A percentile compares a stretch with the other conserved stretches of the same genome.
These are phyloP conservation scores for Fusarium robinianum DNA, from an alignment of 2,329 filamentous ascomycete species.

Conservation along the genomic window DNA sequence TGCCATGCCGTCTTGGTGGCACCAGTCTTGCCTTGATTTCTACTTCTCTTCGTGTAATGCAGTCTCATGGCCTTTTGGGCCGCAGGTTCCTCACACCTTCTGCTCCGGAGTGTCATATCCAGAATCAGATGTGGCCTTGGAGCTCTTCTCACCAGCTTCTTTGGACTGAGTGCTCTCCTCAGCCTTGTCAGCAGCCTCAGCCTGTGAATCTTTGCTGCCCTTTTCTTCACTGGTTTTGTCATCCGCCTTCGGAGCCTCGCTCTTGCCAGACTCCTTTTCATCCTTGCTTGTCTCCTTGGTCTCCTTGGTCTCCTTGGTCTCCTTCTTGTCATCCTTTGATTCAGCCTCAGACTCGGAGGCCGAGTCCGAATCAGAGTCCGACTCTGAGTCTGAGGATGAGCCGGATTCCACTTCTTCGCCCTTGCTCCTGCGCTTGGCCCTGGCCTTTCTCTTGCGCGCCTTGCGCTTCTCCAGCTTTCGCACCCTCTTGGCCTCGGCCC, in stretches of 20 bases:
- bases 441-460: constrained; percentile 32
- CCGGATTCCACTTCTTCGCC: constrained; percentile 31
- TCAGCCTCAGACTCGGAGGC: constrained; percentile 32
- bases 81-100: constrained; percentile 19
- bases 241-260: constrained; percentile 1
- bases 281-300: constrained; percentile 3
- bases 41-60: constrained; percentile 4
- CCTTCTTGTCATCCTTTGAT: constrained; percentile 23
- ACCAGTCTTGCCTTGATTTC: background rate
- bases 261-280: constrained; percentile 4
- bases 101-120: constrained; percentile 41
- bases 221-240: constrained; percentile 18
- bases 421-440: constrained; percentile 29
- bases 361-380: constrained; percentile 31
- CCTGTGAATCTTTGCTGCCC: too few species aligned
- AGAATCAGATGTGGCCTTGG: constrained; percentile 41
- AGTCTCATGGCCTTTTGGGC: constrained; percentile 6
- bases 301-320: constrained; percentile 21
- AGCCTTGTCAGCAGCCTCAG: constrained; percentile 1
- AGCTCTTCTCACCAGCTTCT: constrained; percentile 15
- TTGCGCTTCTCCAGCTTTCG: constrained; percentile 34
- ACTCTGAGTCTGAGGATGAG: constrained; percentile 27
- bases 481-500: constrained; percentile 39
- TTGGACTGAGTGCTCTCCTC: constrained; percentile 4
- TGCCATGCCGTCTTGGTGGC: background rate